phyloP scores from a whole-genome alignment of 805 yeast genomes.

The Metschnikowia hibisci region DNA sequence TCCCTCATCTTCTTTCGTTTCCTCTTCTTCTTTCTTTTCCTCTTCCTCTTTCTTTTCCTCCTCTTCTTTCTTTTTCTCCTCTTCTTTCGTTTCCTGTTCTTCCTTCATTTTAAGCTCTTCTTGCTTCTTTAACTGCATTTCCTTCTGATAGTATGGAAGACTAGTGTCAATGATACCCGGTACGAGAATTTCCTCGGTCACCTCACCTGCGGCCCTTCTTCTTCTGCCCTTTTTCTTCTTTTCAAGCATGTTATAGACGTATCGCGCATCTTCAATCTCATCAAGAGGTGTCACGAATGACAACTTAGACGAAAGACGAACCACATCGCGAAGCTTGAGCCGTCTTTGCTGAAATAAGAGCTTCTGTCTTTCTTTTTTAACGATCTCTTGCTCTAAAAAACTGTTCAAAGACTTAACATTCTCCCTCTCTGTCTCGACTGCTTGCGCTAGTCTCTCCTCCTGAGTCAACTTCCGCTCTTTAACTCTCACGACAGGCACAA shows the following conservation, averaged over 20 bases:
- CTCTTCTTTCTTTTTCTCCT: neutral
- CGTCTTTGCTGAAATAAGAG: conserved; percentile 67
- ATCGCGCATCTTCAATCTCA: conserved; percentile 51
- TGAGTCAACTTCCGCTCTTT: conserved; percentile 57
- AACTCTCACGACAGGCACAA: conserved; percentile 38
- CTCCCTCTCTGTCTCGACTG: conserved; percentile 76
- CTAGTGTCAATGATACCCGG: conserved; percentile 31
- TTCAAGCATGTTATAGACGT: conserved; percentile 32
- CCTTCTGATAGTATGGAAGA: conserved; percentile 26
- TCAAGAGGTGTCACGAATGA: conserved; percentile 57
- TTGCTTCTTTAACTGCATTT: conserved; percentile 22
- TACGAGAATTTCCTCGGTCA: conserved; percentile 25
- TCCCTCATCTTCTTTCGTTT: conserved; percentile 2
- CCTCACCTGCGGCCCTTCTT: conserved; percentile 31
- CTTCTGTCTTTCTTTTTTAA: conserved; percentile 72
- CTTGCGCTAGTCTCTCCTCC: conserved; percentile 74
- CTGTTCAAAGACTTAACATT: conserved; percentile 69
- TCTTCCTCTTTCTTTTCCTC: conserved; percentile 22
- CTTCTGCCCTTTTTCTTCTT: conserved; percentile 42
- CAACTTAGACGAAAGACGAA: conserved; percentile 50
- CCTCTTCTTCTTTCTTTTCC: conserved; percentile 7
- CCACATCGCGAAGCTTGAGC: conserved; percentile 53
- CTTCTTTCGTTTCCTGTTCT: conserved; percentile 4
- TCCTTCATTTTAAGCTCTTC: conserved; percentile 18
- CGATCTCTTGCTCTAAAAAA: conserved; percentile 81